Percentiles rank a stretch among this genome's conserved stretches.
phyloP scores from a whole-genome alignment of 2,329 filamentous ascomycete genomes.

The Pyrenochaeta sp. region DNA sequence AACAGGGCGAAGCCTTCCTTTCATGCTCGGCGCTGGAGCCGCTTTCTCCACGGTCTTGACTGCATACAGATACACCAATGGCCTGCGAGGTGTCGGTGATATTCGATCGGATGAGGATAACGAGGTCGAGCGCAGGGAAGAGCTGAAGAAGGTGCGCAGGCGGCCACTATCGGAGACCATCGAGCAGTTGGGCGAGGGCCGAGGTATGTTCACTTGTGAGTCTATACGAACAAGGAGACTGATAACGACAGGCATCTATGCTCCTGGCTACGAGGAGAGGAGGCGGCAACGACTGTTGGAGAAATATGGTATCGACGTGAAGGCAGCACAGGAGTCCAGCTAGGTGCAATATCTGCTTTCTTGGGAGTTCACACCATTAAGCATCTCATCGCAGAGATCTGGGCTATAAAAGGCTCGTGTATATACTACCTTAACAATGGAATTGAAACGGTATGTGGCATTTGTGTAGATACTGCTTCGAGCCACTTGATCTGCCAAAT shows the following conservation, averaged over 20 bases:
- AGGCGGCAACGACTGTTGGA: constrained; percentile 82
- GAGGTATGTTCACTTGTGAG: constrained; percentile 65
- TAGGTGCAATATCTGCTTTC: constrained; percentile 26
- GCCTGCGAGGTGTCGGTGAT: constrained; percentile 59
- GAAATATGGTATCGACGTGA: constrained; percentile 85
- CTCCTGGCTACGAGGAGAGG: constrained; percentile 84
- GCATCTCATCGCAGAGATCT: constrained; percentile 18
- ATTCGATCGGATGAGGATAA: constrained; percentile 68
- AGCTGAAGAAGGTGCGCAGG: constrained; percentile 75
- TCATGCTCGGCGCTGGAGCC: constrained; percentile 73
- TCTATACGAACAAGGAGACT: constrained; percentile 15
- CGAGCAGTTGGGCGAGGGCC: constrained; percentile 82
- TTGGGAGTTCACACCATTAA: constrained; percentile 29
- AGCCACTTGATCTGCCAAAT: not conserved
- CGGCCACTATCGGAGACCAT: constrained; percentile 81
- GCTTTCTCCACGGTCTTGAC: constrained; percentile 66
- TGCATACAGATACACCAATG: constrained; percentile 74
- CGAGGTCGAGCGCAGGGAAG: constrained; percentile 80
- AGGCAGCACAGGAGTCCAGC: constrained; percentile 37
- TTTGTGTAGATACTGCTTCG: not conserved
- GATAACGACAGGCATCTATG: constrained; percentile 72
- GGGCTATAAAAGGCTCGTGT: constrained; percentile 20
- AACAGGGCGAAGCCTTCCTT: constrained; percentile 71
- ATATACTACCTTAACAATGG: constrained; percentile 25
- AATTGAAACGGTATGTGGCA: not conserved